These are phyloP conservation scores for Cardamine occulta DNA, from an alignment of 345 rosid species.

Conservation along the genomic window DNA sequence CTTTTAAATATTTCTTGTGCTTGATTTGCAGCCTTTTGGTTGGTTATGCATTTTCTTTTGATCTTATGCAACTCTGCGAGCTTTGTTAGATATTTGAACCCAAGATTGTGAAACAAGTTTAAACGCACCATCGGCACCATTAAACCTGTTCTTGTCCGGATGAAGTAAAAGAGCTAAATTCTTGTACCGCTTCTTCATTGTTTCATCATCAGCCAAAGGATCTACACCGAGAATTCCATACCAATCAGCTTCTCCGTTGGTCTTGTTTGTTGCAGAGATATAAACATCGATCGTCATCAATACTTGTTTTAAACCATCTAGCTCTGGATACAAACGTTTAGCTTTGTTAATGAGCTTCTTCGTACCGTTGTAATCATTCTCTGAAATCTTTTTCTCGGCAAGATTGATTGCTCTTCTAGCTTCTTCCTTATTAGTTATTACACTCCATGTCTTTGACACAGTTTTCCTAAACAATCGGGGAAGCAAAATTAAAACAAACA, in stretches of 20 bases:
- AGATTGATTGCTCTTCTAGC: constrained; percentile 8
- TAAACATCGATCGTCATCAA: not conserved
- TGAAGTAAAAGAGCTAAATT: constrained; percentile 72
- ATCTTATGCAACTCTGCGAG: constrained; percentile 62
- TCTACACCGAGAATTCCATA: constrained; percentile 66
- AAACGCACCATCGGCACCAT: constrained; percentile 85
- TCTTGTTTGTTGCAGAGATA: not conserved
- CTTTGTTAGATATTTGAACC: constrained; percentile 64
- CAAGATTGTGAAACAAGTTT: constrained; percentile 46
- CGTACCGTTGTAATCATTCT: constrained; percentile 5
- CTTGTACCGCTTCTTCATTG: constrained; percentile 60
- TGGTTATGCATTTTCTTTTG: constrained; percentile 37
- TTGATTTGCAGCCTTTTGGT: not conserved
- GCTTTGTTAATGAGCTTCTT: constrained; percentile 9
- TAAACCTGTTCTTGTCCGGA: constrained; percentile 81
- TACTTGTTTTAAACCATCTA: constrained; percentile 10
- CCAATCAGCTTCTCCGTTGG: constrained; percentile 64
- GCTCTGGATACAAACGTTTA: constrained; percentile 36
- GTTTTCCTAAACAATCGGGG: not conserved
- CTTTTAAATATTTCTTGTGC: not conserved
- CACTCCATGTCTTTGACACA: constrained; percentile 47
- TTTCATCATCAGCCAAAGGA: constrained; percentile 66
- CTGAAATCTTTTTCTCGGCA: not conserved
- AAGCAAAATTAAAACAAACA: too few species aligned
- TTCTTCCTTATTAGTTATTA: constrained; percentile 20